Percentiles rank a stretch among this genome's conserved stretches.
Conservation (phyloP, 495 filamentous ascomycete genomes). For the Lepidopterella palustris region DNA sequence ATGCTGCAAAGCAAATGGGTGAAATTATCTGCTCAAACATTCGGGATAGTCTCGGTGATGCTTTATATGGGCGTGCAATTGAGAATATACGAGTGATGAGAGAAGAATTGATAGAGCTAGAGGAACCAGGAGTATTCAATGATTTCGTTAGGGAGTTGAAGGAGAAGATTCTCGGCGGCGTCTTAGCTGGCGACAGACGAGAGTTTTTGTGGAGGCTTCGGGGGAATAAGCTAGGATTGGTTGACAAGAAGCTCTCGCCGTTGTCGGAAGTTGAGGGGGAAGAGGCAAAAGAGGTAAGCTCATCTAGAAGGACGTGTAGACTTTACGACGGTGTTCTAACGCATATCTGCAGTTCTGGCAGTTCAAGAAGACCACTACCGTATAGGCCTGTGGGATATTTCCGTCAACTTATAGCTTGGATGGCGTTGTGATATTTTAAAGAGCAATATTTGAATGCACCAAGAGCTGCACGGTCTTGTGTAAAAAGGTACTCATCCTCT, state of each 20-base stretch:
- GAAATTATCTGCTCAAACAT: conserved; percentile 63
- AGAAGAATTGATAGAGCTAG: conserved; percentile 66
- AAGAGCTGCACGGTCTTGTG: no score
- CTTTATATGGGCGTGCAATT: conserved; percentile 64
- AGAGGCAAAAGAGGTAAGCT: conserved; percentile 50
- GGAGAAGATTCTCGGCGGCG: conserved; percentile 57
- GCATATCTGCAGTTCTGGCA: no score
- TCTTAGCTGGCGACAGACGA: conserved; percentile 72
- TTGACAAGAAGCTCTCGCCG: conserved; percentile 56
- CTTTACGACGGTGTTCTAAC: not conserved
- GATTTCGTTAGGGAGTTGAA: conserved; percentile 66
- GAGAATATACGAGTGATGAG: conserved; percentile 74
- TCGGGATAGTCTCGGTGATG: conserved; percentile 64
- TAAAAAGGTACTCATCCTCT: no score
- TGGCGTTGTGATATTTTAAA: no score
- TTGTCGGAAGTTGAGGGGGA: conserved; percentile 58
- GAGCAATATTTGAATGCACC: no score
- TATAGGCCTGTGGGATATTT: no score
- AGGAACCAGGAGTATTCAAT: conserved; percentile 74
- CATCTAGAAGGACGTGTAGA: not conserved
- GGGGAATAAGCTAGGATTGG: conserved; percentile 61
- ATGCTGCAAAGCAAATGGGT: conserved; percentile 68
- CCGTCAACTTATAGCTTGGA: no score
- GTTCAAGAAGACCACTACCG: no score
- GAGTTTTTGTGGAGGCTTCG: conserved; percentile 78